Evolutionary conservation across 352 stramenopile genomes (phyloP).

Genomic region (Phytophthora rubi): DNA sequence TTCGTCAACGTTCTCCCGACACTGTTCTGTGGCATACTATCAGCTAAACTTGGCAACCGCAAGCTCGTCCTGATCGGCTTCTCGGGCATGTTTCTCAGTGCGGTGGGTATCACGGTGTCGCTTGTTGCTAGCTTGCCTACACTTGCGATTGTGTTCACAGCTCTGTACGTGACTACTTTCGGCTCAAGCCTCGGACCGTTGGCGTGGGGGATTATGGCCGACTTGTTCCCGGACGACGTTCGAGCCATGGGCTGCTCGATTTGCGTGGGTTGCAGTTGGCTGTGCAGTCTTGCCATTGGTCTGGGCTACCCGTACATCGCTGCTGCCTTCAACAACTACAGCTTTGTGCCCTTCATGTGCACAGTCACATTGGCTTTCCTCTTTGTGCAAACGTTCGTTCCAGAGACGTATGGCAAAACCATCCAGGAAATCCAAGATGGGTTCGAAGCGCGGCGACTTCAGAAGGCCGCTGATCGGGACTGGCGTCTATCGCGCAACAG

Average conservation of each 20-base stretch:
- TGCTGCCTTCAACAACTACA: constrained; percentile 46
- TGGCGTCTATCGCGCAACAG: constrained; percentile 28
- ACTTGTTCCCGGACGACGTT: constrained; percentile 66
- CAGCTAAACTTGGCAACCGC: constrained; percentile 53
- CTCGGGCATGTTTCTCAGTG: constrained; percentile 54
- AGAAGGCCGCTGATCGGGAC: constrained; percentile 12
- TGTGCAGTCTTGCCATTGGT: constrained; percentile 56
- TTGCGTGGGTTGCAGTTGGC: constrained; percentile 57
- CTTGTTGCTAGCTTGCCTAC: constrained; percentile 32
- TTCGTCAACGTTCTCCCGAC: constrained; percentile 64
- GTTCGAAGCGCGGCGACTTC: constrained; percentile 33
- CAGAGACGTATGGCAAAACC: constrained; percentile 73
- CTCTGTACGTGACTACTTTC: constrained; percentile 58
- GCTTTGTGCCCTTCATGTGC: constrained; percentile 61
- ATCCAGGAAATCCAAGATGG: constrained; percentile 65
- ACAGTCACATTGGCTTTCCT: constrained; percentile 48
- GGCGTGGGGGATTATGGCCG: constrained; percentile 54
- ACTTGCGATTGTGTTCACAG: constrained; percentile 61
- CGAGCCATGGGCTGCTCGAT: constrained; percentile 58
- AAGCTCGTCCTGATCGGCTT: constrained; percentile 54
- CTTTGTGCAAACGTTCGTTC: constrained; percentile 51
- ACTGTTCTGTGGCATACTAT: constrained; percentile 45
- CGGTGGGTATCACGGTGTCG: constrained; percentile 52
- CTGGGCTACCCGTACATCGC: constrained; percentile 65
- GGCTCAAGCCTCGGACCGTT: constrained; percentile 58